Base-by-base conservation (phyloP, 139 green algal genomes). In the Coccomyxa sp. region DNA sequence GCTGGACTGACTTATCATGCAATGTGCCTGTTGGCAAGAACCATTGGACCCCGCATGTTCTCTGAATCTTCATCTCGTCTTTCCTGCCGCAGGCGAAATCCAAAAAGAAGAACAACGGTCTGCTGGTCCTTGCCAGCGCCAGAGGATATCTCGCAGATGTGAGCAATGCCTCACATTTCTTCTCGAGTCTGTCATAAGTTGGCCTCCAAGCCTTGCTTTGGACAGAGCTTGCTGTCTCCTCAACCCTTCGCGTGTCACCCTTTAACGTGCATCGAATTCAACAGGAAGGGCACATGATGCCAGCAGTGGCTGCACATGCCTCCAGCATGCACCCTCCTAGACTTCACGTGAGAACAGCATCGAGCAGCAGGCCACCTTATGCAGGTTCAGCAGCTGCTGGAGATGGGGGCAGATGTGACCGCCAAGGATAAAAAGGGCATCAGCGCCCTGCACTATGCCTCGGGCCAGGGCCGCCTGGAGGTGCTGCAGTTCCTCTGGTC, bases 101-200 rank as follows among this genome's bases (percentile, higher is more conserved):
- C 38, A 50, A 79, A 35, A 91, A 88, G 79, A 80, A 84, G 38
- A 41, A 83, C 70, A 89, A 94, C 68, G 78, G 87, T 10, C 82
- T 96, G 37, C 77, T 96, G 14, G 69, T 94, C 27, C 85, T 94
- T 64, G 92, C 91, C 4, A 79, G 84, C 35, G 82, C 86, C 0
- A 78, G 87, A 0, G 92, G 92, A 1, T 88, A 94, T 39, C 50
- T 86, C 4, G 85, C 58, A 0, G 91, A 96, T 77, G 91, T 95
- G 76, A 86, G 86, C 38, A 10, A 10, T 71, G 18, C 8, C 33
- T 8, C 16, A 33, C 58, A 71, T 33, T 33, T 10, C 16, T n/a
- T 27, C 24, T 8, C 40, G 8, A 22, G 41, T 34, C 24, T 74
- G 31, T 14, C 40, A 37, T 10, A 40, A 27, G 8, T n/a, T n/a